These are phyloP conservation scores for Verticillium alfalfae DNA, from an alignment of 2,329 filamentous ascomycete genomes.

Conservation along the genomic window DNA sequence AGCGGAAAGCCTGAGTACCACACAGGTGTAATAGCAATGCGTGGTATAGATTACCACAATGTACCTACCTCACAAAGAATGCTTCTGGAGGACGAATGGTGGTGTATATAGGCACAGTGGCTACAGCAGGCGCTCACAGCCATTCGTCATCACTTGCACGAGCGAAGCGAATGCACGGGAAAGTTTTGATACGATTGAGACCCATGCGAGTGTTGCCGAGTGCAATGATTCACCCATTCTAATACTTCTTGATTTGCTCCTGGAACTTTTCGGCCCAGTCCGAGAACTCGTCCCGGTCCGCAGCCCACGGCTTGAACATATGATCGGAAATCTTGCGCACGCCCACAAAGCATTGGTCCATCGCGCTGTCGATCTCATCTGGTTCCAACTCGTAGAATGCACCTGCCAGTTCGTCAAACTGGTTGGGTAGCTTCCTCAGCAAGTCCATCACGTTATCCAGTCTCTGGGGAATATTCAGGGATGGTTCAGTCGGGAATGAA, in stretches of 20 bases:
- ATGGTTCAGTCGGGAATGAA: slow-evolving; percentile 24
- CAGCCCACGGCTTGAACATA: slow-evolving; percentile 56
- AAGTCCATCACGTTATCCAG: slow-evolving; percentile 52
- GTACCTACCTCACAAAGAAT: no score
- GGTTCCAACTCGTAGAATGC: slow-evolving; percentile 67
- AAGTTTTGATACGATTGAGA: no score
- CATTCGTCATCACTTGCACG: no score
- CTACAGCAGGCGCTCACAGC: no score
- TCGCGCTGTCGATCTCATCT: slow-evolving; percentile 48
- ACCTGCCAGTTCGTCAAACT: slow-evolving; percentile 64
- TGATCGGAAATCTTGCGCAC: slow-evolving; percentile 52
- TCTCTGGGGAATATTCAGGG: slow-evolving; percentile 26
- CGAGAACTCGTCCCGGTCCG: slow-evolving; percentile 68
- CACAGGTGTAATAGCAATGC: no score
- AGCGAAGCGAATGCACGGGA: no score
- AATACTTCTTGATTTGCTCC: slow-evolving; percentile 41
- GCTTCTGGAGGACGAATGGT: no score
- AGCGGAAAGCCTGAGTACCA: no score
- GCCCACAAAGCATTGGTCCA: slow-evolving; percentile 56
- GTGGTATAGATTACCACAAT: no score
- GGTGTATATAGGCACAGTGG: no score
- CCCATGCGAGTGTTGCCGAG: no score
- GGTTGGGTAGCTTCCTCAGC: slow-evolving; percentile 57
- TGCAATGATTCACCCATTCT: not conserved
- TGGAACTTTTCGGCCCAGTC: slow-evolving; percentile 63